phyloP scores from a whole-genome alignment of 257 asterid genomes.

The Paulownia fortunei region DNA sequence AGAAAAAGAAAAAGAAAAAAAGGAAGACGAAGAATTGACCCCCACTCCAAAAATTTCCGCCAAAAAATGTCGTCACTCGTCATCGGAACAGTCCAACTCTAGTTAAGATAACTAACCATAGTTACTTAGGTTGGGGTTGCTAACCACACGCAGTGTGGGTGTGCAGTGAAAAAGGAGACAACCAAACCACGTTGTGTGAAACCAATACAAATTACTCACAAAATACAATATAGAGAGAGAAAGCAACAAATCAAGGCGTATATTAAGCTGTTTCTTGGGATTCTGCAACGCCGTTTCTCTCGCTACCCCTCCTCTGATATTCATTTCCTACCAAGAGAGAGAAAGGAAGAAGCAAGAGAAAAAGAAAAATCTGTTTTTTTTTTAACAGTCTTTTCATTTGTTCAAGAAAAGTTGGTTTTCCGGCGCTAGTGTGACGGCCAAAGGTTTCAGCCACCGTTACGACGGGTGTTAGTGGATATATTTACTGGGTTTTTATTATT shows the following conservation, averaged over 20 bases:
- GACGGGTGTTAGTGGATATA: not conserved
- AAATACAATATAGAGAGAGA: conserved; percentile 26
- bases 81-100: not conserved
- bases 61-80: not conserved
- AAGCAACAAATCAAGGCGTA: conserved; percentile 56
- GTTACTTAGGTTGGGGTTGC: conserved; percentile 25
- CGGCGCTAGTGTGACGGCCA: not conserved
- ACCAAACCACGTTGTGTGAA: conserved; percentile 45
- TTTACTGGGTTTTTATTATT: conserved; percentile 7
- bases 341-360: not conserved
- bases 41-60: not conserved
- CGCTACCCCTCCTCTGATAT: not conserved
- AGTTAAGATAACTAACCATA: conserved; percentile 24
- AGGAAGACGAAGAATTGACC: not conserved
- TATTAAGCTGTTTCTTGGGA: conserved; percentile 57
- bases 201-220: conserved; percentile 18
- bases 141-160: conserved; percentile 36
- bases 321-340: not conserved
- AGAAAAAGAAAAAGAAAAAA: not conserved
- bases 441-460: not conserved
- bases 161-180: conserved; percentile 62
- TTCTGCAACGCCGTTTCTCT: conserved; percentile 39
- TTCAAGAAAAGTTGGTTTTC: not conserved
- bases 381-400: not conserved
- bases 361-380: too few relatives aligned